Conservation (phyloP, 2,329 filamentous ascomycete species). For the Gaeumannomyces sp. region DNA sequence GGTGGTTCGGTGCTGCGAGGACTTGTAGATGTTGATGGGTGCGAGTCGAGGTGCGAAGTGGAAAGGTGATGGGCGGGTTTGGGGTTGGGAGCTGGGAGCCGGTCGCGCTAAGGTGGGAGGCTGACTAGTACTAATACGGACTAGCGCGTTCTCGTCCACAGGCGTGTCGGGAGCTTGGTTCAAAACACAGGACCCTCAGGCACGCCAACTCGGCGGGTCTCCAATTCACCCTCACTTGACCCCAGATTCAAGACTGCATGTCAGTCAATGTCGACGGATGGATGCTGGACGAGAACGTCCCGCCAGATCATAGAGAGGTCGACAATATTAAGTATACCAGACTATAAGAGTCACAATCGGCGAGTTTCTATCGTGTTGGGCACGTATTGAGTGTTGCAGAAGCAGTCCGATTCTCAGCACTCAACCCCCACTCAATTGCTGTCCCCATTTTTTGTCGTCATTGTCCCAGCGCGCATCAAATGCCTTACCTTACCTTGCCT, state of each 20-base stretch:
- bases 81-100: constrained; percentile 10
- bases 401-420: too few species aligned
- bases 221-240: not conserved
- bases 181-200: not conserved
- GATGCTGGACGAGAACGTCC: too few species aligned
- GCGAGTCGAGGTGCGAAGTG: not conserved
- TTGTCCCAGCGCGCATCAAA: not conserved
- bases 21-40: constrained; percentile 4
- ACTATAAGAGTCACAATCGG: not conserved
- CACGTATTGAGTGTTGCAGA: too few species aligned
- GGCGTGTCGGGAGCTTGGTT: not conserved
- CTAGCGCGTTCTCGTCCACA: constrained; percentile 6
- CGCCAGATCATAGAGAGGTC: too few species aligned
- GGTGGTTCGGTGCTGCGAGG: not conserved
- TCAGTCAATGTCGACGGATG: too few species aligned
- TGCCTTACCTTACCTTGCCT: not conserved
- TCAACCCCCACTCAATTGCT: not conserved
- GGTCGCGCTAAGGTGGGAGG: constrained; percentile 8
- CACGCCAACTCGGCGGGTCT: not conserved
- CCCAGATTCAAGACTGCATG: not conserved
- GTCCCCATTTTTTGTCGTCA: constrained; percentile 1
- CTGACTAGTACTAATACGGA: not conserved
- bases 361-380: too few species aligned
- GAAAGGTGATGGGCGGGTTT: not conserved
- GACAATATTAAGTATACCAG: not conserved